Evolutionary conservation across 768 basidiomycete species (phyloP).

Genomic region (Paxillus rubicundulus): DNA sequence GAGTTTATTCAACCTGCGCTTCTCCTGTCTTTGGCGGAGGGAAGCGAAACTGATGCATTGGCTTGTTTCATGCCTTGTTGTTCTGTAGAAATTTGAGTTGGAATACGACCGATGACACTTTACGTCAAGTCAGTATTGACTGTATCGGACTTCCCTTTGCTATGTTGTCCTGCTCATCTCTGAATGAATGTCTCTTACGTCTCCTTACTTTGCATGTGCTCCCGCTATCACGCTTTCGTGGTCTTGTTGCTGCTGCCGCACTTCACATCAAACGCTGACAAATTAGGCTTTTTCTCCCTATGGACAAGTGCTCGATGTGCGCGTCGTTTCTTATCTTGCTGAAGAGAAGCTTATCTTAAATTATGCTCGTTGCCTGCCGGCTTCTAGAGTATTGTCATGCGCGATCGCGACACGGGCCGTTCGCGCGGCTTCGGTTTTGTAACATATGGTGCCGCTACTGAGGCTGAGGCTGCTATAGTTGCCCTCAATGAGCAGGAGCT

Average conservation of each 20-base stretch:
- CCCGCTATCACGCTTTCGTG: conserved; percentile 5
- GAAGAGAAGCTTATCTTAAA: conserved; percentile 21
- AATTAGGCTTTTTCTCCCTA: conserved; percentile 76
- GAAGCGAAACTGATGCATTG: conserved; percentile 54
- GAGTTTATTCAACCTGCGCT: conserved; percentile 43
- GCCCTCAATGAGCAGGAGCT: conserved; percentile 87
- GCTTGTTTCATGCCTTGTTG: conserved; percentile 40
- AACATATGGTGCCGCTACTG: conserved; percentile 56
- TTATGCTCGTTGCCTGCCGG: conserved; percentile 29
- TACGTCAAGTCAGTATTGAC: conserved; percentile 79
- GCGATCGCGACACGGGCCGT: conserved; percentile 96
- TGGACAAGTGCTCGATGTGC: conserved; percentile 90
- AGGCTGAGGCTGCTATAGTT: conserved; percentile 77
- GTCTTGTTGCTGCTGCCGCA: conserved; percentile 15
- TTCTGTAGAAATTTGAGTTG: conserved; percentile 87
- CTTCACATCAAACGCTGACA: conserved; percentile 17
- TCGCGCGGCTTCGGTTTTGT: conserved; percentile 98
- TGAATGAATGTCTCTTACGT: conserved; percentile 30
- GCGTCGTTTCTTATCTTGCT: conserved; percentile 44
- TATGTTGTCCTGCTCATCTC: conserved; percentile 47
- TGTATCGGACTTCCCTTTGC: conserved; percentile 34
- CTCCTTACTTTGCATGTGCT: conserved; percentile 28
- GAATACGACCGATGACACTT: conserved; percentile 92
- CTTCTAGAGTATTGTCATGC: conserved; percentile 92
- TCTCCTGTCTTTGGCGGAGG: conserved; percentile 43